These are phyloP conservation scores for Ceratocystis cacaofunesta DNA, from an alignment of 2,329 filamentous ascomycete genomes.

Conservation along the genomic window DNA sequence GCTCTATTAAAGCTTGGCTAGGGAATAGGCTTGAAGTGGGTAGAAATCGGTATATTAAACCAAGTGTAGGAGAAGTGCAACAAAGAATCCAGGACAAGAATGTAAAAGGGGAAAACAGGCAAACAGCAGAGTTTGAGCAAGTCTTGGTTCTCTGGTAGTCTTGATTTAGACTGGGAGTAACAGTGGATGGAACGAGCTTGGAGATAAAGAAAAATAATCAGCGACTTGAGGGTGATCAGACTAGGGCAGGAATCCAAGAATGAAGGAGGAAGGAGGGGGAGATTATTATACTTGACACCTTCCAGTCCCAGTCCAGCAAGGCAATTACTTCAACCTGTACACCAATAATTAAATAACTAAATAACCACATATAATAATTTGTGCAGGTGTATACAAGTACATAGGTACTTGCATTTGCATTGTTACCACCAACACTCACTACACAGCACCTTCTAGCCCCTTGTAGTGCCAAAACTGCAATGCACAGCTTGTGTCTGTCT, in stretches of 20 bases:
- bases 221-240: not conserved
- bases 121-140: not conserved
- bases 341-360: too few species aligned
- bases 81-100: not conserved
- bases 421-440: not conserved
- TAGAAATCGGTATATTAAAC: too few species aligned
- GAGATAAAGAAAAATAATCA: not conserved
- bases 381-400: not conserved
- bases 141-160: not conserved
- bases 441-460: not conserved
- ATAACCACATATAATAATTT: not conserved
- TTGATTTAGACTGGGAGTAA: not conserved
- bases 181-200: not conserved
- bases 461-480: not conserved
- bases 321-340: too few species aligned
- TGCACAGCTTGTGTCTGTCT: not conserved
- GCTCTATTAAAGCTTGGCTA: not conserved
- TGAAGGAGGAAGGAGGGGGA: not conserved
- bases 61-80: not conserved
- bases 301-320: not conserved
- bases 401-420: not conserved
- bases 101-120: not conserved
- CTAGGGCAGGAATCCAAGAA: not conserved
- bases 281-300: constrained; percentile 1
- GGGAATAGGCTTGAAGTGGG: not conserved